Conservation (phyloP, 768 basidiomycete species). For the Leccinum uliginosum region DNA sequence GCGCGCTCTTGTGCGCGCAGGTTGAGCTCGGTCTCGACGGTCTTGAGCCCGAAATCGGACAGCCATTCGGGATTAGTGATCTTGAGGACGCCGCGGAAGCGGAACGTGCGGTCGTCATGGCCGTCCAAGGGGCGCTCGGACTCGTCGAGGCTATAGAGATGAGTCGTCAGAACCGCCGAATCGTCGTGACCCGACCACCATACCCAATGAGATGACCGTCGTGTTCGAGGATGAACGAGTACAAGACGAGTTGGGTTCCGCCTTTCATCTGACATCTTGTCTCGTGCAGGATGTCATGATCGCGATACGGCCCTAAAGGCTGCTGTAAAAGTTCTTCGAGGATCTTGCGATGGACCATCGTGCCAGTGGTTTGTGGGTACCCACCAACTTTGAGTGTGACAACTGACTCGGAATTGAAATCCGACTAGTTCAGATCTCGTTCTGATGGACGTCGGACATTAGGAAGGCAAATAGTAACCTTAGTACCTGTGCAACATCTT, state of each 20-base stretch:
- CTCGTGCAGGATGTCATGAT: constrained; percentile 21
- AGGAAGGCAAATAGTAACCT: not conserved
- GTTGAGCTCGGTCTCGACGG: constrained; percentile 43
- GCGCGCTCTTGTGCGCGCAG: constrained; percentile 33
- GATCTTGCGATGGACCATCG: constrained; percentile 18
- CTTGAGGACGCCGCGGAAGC: constrained; percentile 49
- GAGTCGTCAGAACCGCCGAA: constrained; percentile 1
- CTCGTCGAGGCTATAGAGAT: constrained; percentile 40
- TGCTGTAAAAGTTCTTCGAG: constrained; percentile 22
- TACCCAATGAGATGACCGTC: constrained; percentile 26
- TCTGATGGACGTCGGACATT: not conserved
- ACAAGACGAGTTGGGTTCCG: constrained; percentile 16
- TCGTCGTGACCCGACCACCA: not conserved
- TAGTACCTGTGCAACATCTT: not conserved
- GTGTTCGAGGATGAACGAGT: constrained; percentile 29
- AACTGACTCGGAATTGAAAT: not conserved
- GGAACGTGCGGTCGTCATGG: constrained; percentile 32
- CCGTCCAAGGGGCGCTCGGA: constrained; percentile 37
- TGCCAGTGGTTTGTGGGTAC: not conserved
- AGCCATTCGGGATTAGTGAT: constrained; percentile 48
- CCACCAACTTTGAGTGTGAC: no score
- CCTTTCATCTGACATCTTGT: constrained; percentile 15
- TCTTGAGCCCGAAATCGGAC: constrained; percentile 38
- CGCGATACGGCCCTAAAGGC: constrained; percentile 30
- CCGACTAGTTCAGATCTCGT: not conserved